These are phyloP conservation scores for Aspergillus ostianus DNA, from an alignment of 495 filamentous ascomycete species.

Conservation along the genomic window DNA sequence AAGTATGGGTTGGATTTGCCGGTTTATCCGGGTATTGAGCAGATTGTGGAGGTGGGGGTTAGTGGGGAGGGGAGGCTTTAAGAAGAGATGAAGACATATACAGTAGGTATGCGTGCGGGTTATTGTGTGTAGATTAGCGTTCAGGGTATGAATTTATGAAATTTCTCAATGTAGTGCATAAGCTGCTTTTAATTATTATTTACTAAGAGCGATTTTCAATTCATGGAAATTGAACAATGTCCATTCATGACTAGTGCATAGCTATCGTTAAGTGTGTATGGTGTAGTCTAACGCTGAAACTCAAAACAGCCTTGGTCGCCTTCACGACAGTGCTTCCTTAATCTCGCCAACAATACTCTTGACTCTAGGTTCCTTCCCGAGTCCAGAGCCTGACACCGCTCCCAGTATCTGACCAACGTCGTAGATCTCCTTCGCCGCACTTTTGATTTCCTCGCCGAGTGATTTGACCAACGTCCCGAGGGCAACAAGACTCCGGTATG, in stretches of 20 bases:
- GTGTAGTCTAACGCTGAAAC: slow-evolving; percentile 1
- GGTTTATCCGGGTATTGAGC: slow-evolving; percentile 82
- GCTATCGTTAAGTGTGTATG: slow-evolving; percentile 16
- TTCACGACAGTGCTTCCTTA: slow-evolving; percentile 27
- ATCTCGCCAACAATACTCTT: slow-evolving; percentile 51
- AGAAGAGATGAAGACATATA: too few relatives aligned
- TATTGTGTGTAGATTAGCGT: not conserved
- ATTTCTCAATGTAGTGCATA: not conserved
- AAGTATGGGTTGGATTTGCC: slow-evolving; percentile 88
- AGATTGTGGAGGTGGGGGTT: slow-evolving; percentile 73
- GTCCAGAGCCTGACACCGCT: slow-evolving; percentile 32
- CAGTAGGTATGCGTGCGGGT: not conserved
- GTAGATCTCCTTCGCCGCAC: slow-evolving; percentile 50
- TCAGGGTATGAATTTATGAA: not conserved
- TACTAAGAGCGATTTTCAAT: not conserved
- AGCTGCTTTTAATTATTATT: not conserved
- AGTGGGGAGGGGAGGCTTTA: slow-evolving; percentile 58
- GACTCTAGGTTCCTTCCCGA: slow-evolving; percentile 49
- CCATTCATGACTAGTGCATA: slow-evolving; percentile 10
- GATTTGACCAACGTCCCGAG: slow-evolving; percentile 65
- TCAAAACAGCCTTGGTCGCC: not conserved
- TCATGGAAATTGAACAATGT: not conserved
- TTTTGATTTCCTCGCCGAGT: slow-evolving; percentile 46
- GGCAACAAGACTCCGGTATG: slow-evolving; percentile 80
- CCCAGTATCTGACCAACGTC: slow-evolving; percentile 37